These are phyloP conservation scores for Epichloe coenophiala DNA, from an alignment of 2,329 filamentous ascomycete genomes.

Conservation along the genomic window DNA sequence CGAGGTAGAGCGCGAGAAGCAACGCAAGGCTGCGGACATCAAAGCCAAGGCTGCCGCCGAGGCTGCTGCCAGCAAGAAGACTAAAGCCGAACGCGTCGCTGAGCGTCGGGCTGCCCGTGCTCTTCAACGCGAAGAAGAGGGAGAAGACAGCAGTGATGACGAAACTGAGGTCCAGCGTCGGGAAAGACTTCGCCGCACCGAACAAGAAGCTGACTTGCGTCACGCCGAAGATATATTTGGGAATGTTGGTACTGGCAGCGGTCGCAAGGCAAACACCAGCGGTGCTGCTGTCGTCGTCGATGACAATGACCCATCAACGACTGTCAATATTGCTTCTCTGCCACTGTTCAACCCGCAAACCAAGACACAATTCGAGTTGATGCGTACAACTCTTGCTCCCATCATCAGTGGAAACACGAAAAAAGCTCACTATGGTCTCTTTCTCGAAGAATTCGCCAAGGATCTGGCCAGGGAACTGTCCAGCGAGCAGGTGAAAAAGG, in stretches of 20 bases:
- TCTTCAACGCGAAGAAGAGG: conserved; percentile 35
- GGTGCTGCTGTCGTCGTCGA: conserved; percentile 57
- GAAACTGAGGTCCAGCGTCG: conserved; percentile 63
- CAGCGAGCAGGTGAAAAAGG: conserved; percentile 94
- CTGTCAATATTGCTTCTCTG: conserved; percentile 68
- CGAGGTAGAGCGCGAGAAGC: conserved; percentile 92
- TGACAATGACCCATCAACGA: conserved; percentile 57
- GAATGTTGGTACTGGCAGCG: conserved; percentile 50
- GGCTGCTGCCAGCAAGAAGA: conserved; percentile 82
- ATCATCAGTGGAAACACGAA: conserved; percentile 62
- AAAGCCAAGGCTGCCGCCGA: conserved; percentile 85
- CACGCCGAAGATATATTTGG: conserved; percentile 89
- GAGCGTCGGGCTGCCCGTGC: conserved; percentile 56
- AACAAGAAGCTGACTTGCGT: conserved; percentile 78
- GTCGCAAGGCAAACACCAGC: conserved; percentile 54
- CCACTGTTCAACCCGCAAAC: conserved; percentile 80
- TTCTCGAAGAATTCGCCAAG: conserved; percentile 84
- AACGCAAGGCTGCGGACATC: conserved; percentile 68
- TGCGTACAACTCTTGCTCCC: conserved; percentile 65
- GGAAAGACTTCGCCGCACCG: conserved; percentile 60
- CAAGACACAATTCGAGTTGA: conserved; percentile 70
- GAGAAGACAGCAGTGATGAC: conserved; percentile 47
- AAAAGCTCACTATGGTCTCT: conserved; percentile 82
- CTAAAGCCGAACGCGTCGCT: conserved; percentile 72
- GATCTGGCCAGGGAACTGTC: conserved; percentile 75